These are phyloP conservation scores for Hevea brasiliensis DNA, from an alignment of 345 rosid genomes.

Conservation along the genomic window DNA sequence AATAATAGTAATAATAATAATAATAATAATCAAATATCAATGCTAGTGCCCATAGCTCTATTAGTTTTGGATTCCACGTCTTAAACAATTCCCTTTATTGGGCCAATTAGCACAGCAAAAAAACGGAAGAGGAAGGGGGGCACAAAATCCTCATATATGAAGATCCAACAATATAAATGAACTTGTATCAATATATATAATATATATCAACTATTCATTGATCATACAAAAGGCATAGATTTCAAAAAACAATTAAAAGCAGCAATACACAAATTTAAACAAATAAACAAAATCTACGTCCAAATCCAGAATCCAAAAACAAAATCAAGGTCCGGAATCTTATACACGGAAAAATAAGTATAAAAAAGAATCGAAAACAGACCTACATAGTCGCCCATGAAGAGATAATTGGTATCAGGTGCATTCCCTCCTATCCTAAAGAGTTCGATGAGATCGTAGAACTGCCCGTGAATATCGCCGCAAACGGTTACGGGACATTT, in stretches of 20 bases:
- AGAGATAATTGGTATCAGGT: conserved; percentile 95
- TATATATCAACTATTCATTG: background rate
- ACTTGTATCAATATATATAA: too few species aligned
- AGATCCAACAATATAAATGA: background rate
- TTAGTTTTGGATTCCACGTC: conserved; percentile 6
- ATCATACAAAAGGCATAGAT: background rate
- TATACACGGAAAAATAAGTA: background rate
- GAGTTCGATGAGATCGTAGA: conserved; percentile 93
- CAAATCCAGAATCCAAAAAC: background rate
- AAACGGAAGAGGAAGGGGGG: background rate
- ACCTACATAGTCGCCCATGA: conserved; percentile 99
- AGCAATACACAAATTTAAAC: too few species aligned
- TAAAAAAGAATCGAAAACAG: conserved; percentile 24
- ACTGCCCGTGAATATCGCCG: conserved; percentile 99
- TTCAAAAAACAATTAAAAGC: background rate
- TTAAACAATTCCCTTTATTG: background rate
- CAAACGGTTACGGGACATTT: conserved; percentile 99
- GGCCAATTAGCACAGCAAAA: background rate
- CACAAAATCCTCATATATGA: background rate
- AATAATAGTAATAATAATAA: background rate
- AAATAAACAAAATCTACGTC: too few species aligned
- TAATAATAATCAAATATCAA: background rate
- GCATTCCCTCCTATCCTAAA: conserved; percentile 93
- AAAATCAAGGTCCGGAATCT: background rate
- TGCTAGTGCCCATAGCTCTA: background rate